Percentiles rank a stretch among this genome's conserved stretches.
phyloP scores from a whole-genome alignment of 176 grass and related monocot genomes.

The Tuctoria greenei region DNA sequence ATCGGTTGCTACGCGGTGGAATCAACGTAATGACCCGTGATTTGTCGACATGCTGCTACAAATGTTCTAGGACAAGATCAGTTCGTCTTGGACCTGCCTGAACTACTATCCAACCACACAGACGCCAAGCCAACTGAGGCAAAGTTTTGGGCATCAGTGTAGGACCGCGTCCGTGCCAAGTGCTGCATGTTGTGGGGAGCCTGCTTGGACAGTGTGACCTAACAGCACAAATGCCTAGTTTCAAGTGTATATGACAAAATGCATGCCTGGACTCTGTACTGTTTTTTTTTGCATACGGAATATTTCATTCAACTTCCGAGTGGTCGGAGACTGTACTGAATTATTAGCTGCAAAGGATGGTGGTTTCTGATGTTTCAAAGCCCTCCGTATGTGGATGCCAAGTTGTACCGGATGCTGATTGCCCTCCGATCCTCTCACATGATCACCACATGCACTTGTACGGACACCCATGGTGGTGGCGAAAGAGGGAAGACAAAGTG shows the following conservation, averaged over 20 bases:
- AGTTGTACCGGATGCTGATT: slow-evolving; percentile 35
- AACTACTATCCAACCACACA: background rate
- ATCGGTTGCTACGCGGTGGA: slow-evolving; percentile 30
- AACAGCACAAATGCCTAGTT: slow-evolving; percentile 29
- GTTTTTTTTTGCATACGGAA: no score
- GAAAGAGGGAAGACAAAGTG: no score
- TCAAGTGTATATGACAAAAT: slow-evolving; percentile 26
- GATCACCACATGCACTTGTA: slow-evolving; percentile 36
- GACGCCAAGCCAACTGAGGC: background rate
- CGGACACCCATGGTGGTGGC: background rate
- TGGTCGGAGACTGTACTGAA: no score
- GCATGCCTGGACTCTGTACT: slow-evolving; percentile 12
- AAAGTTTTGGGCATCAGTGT: background rate
- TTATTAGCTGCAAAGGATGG: slow-evolving; percentile 41
- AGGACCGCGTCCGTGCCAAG: slow-evolving; percentile 41
- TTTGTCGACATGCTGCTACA: background rate
- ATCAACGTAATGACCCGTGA: background rate
- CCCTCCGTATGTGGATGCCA: background rate
- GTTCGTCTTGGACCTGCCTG: slow-evolving; percentile 18
- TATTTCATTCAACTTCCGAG: no score
- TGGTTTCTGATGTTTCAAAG: slow-evolving; percentile 5
- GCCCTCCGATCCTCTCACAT: slow-evolving; percentile 25
- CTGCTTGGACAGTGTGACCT: slow-evolving; percentile 12
- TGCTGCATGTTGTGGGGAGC: slow-evolving; percentile 11
- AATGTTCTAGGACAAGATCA: slow-evolving; percentile 2